Evolutionary conservation across 495 filamentous ascomycete genomes (phyloP).

Genomic region (Tirmania nivea): DNA sequence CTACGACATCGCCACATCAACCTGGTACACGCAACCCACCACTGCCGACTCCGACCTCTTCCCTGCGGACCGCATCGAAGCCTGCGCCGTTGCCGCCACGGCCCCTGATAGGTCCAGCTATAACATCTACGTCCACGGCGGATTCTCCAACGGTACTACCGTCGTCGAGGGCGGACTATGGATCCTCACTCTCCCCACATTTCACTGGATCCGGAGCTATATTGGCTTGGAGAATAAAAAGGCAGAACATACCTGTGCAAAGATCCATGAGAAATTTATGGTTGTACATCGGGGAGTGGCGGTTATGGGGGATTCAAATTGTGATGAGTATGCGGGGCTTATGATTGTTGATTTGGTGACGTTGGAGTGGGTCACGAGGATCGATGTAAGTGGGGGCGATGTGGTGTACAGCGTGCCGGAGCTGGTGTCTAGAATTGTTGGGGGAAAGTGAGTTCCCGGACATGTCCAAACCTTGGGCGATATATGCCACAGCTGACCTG

Average conservation of each 20-base stretch:
- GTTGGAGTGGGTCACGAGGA: too few relatives aligned
- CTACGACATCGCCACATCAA: constrained; percentile 34
- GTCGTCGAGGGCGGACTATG: constrained; percentile 38
- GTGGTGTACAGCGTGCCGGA: too few relatives aligned
- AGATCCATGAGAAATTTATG: background rate
- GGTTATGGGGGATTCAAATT: too few relatives aligned
- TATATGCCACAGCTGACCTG: background rate
- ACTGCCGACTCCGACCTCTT: constrained; percentile 20
- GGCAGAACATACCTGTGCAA: background rate
- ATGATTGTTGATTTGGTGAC: too few relatives aligned
- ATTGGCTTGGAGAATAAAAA: background rate
- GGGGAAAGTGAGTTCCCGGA: too few relatives aligned
- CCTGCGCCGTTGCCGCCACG: constrained; percentile 40
- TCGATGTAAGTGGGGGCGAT: too few relatives aligned
- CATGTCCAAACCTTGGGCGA: too few relatives aligned
- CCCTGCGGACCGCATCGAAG: constrained; percentile 30
- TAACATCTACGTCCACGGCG: constrained; percentile 57
- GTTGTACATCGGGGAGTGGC: too few relatives aligned
- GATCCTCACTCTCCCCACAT: constrained; percentile 48
- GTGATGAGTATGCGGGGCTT: too few relatives aligned
- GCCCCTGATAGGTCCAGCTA: constrained; percentile 40
- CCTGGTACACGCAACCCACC: constrained; percentile 40
- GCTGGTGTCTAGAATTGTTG: too few relatives aligned
- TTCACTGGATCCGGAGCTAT: constrained; percentile 42
- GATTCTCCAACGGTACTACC: constrained; percentile 35